Percentiles rank a stretch among this genome's conserved stretches.
phyloP scores from a whole-genome alignment of 2,329 filamentous ascomycete genomes.

The Macrophomina tecta region DNA sequence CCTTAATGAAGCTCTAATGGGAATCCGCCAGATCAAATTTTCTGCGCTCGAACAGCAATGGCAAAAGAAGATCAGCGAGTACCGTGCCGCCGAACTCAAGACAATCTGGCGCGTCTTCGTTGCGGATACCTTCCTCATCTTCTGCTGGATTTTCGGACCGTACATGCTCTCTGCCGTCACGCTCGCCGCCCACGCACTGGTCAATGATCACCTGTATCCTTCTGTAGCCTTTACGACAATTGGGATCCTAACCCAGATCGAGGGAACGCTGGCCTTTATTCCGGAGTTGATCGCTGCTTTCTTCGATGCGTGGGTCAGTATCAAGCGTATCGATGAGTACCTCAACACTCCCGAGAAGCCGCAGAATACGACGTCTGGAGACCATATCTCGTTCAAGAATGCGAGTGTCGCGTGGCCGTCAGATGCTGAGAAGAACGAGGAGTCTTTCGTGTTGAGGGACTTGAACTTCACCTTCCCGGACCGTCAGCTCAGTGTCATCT shows the following conservation, averaged over 20 bases:
- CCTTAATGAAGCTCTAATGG: slow-evolving; percentile 76
- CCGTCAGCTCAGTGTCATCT: slow-evolving; percentile 74
- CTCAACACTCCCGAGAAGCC: slow-evolving; percentile 70
- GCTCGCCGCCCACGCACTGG: slow-evolving; percentile 69
- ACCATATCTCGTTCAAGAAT: slow-evolving; percentile 68
- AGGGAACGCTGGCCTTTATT: slow-evolving; percentile 71
- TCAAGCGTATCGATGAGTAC: slow-evolving; percentile 74
- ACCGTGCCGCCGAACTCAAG: slow-evolving; percentile 69
- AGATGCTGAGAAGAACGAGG: slow-evolving; percentile 55
- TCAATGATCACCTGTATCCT: slow-evolving; percentile 68
- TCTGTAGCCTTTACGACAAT: slow-evolving; percentile 82
- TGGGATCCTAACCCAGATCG: slow-evolving; percentile 74
- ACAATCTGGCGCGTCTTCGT: slow-evolving; percentile 71
- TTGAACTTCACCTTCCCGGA: slow-evolving; percentile 70
- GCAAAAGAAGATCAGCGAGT: slow-evolving; percentile 71
- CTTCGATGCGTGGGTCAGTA: slow-evolving; percentile 75
- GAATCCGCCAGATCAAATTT: slow-evolving; percentile 86
- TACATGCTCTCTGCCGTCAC: slow-evolving; percentile 75
- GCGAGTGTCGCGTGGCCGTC: slow-evolving; percentile 78
- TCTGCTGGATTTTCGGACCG: slow-evolving; percentile 68
- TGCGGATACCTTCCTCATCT: slow-evolving; percentile 59
- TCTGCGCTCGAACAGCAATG: slow-evolving; percentile 77
- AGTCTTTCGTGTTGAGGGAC: slow-evolving; percentile 69
- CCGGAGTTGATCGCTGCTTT: slow-evolving; percentile 75
- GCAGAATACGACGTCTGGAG: slow-evolving; percentile 59